Conservation (phyloP, 1,284 basidiomycete genomes). For the Puccinia hordei region DNA sequence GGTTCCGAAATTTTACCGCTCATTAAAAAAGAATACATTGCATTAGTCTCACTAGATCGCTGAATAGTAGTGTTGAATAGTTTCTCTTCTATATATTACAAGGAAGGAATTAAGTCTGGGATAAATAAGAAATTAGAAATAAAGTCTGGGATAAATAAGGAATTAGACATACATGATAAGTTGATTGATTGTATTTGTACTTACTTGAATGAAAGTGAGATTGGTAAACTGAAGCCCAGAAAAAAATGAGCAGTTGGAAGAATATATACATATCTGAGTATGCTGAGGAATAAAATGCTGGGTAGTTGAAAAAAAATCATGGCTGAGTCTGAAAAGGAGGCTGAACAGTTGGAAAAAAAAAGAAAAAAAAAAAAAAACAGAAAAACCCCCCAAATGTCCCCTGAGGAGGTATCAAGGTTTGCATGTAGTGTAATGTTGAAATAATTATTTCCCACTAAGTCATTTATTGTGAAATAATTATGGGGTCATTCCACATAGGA, state of each 20-base stretch:
- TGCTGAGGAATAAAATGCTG: background rate
- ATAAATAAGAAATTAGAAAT: no score
- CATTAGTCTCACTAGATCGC: background rate
- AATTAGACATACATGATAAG: no score
- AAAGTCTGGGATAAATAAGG: no score
- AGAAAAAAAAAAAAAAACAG: background rate
- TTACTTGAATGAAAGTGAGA: background rate
- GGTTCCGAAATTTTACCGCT: background rate
- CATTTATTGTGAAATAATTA: no score
- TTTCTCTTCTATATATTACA: background rate
- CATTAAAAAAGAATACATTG: slow-evolving; percentile 16
- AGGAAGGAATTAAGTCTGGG: background rate
- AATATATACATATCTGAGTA: background rate
- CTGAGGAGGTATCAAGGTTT: background rate
- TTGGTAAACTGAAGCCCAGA: background rate
- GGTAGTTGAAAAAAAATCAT: background rate
- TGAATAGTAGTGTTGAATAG: background rate
- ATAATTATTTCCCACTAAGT: no score
- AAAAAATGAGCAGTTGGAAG: background rate
- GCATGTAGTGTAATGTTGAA: no score
- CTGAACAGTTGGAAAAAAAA: background rate
- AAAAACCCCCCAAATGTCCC: background rate
- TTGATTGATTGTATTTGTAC: no score
- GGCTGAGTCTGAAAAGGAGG: no score
- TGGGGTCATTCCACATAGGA: no score